Percentiles rank a stretch among this genome's conserved stretches.
Evolutionary conservation across 2,329 filamentous ascomycete species (phyloP).

Genomic region (Alternaria panax): DNA sequence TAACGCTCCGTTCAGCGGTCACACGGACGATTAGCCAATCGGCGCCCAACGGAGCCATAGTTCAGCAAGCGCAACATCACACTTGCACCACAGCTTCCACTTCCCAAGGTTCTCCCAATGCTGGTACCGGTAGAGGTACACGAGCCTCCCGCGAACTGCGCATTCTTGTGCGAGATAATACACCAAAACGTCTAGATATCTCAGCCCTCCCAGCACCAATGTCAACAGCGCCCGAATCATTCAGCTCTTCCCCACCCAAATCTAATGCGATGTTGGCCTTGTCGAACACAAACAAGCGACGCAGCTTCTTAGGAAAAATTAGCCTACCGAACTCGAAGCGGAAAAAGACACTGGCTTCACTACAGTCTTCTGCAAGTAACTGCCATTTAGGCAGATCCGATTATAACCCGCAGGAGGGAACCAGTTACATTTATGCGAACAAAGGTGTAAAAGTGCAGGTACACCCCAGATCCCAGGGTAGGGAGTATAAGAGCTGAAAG

Average conservation of each 20-base stretch:
- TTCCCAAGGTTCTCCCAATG: constrained; percentile 19
- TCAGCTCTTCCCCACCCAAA: not conserved
- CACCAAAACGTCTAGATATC: constrained; percentile 15
- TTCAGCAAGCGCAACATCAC: constrained; percentile 2
- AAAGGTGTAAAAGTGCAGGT: constrained; percentile 26
- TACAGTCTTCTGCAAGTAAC: constrained; percentile 21
- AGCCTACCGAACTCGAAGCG: constrained; percentile 33
- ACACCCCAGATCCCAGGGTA: constrained; percentile 8
- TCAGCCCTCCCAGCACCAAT: not conserved
- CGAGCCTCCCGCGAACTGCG: constrained; percentile 26
- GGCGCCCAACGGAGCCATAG: not conserved
- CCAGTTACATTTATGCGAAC: constrained; percentile 27
- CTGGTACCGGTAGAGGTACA: constrained; percentile 29
- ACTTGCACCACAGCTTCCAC: constrained; percentile 16
- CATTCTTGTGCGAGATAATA: constrained; percentile 33
- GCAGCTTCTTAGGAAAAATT: constrained; percentile 13
- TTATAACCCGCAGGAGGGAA: constrained; percentile 28
- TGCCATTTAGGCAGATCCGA: constrained; percentile 21
- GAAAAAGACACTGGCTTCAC: constrained; percentile 18
- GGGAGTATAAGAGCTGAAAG: not conserved
- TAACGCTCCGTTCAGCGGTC: constrained; percentile 8
- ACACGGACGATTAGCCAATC: not conserved
- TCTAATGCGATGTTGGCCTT: not conserved
- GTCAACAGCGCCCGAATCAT: not conserved
- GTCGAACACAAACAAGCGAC: constrained; percentile 10